A percentile compares a stretch with the other conserved stretches of the same genome.
These are phyloP conservation scores for Cryptococcus wingfieldii DNA, from an alignment of 1,284 basidiomycete genomes.

Conservation along the genomic window DNA sequence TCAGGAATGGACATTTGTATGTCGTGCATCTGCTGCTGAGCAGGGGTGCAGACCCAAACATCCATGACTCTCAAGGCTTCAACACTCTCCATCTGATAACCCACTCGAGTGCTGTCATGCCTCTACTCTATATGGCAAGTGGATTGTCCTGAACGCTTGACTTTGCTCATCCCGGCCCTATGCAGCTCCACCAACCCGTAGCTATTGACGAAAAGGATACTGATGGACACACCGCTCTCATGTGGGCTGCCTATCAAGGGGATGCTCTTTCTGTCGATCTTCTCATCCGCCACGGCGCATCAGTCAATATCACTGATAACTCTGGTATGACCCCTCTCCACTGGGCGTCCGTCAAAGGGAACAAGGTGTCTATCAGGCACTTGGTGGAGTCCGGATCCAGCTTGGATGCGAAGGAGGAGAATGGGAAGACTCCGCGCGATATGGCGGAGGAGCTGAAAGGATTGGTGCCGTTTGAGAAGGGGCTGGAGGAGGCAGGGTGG, in stretches of 20 bases:
- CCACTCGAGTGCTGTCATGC: slow-evolving; percentile 91
- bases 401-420: slow-evolving; percentile 71
- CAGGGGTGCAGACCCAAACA: slow-evolving; percentile 85
- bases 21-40: slow-evolving; percentile 85
- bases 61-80: slow-evolving; percentile 91
- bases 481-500: slow-evolving; percentile 70
- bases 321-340: slow-evolving; percentile 85
- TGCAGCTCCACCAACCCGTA: slow-evolving; percentile 74
- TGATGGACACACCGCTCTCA: slow-evolving; percentile 90
- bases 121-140: slow-evolving; percentile 71
- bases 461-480: slow-evolving; percentile 78
- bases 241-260: slow-evolving; percentile 98
- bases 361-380: slow-evolving; percentile 73
- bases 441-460: slow-evolving; percentile 94
- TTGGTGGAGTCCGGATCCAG: slow-evolving; percentile 82
- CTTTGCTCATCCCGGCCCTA: no score
- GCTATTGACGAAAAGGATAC: slow-evolving; percentile 81
- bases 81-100: slow-evolving; percentile 92
- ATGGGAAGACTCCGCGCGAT: slow-evolving; percentile 83
- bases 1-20: slow-evolving; percentile 85
- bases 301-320: slow-evolving; percentile 69
- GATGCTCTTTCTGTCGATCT: slow-evolving; percentile 93
- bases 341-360: slow-evolving; percentile 98
- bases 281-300: slow-evolving; percentile 81
- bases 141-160: neutral